phyloP scores from a whole-genome alignment of 2,329 filamentous ascomycete species.

The Phoma sp. region DNA sequence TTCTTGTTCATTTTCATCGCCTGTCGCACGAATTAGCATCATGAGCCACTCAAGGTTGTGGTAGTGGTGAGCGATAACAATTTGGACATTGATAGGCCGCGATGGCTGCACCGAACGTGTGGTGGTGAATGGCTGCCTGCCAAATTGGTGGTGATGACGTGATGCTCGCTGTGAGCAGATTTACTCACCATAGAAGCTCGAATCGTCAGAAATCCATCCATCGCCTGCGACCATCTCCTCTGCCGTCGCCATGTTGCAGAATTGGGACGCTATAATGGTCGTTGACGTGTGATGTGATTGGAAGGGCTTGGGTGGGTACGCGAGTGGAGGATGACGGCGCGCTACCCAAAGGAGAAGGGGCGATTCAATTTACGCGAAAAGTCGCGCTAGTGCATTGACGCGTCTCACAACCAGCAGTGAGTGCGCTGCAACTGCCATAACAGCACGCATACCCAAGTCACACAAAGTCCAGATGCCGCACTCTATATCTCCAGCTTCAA shows the following conservation, averaged over 20 bases:
- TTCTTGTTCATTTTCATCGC: constrained; percentile 38
- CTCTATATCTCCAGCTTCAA: constrained; percentile 51
- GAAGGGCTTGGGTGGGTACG: constrained; percentile 13
- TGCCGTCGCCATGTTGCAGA: constrained; percentile 26
- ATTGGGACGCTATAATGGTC: constrained; percentile 15
- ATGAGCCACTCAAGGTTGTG: neutral
- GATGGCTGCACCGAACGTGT: neutral
- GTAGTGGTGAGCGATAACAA: neutral
- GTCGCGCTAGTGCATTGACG: constrained; percentile 29
- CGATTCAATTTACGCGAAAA: constrained; percentile 26
- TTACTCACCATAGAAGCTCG: constrained; percentile 54
- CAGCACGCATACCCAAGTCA: constrained; percentile 1
- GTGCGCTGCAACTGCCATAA: constrained; percentile 1
- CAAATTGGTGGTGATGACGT: constrained; percentile 3
- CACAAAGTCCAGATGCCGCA: constrained; percentile 52
- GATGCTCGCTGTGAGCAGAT: neutral
- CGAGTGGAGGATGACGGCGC: constrained; percentile 17
- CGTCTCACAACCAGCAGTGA: constrained; percentile 19
- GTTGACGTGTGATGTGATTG: constrained; percentile 11
- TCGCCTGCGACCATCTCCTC: constrained; percentile 39
- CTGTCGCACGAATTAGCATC: constrained; percentile 24
- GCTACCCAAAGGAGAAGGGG: constrained; percentile 1
- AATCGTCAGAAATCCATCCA: constrained; percentile 53
- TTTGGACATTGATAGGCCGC: neutral
- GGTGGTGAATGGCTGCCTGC: neutral